A percentile compares a stretch with the other conserved stretches of the same genome.
phyloP scores from a whole-genome alignment of 1,284 basidiomycete genomes.

The Sanguinoderma infundibulare region DNA sequence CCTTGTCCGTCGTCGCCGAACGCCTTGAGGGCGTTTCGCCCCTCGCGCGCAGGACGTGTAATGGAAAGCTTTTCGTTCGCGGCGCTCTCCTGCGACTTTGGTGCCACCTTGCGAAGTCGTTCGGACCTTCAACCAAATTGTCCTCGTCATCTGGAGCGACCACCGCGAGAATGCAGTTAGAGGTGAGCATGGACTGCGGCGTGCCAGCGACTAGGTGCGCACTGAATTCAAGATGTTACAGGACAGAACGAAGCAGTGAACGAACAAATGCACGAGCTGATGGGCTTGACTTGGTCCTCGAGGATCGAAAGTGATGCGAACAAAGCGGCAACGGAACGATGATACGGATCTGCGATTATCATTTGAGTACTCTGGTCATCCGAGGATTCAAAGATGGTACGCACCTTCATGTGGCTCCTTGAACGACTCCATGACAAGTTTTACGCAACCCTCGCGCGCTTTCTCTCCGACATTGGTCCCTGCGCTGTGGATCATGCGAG shows the following conservation, averaged over 20 bases:
- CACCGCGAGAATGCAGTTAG: constrained; percentile 69
- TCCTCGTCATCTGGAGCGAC: constrained; percentile 54
- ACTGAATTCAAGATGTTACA: constrained; percentile 35
- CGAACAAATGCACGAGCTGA: constrained; percentile 64
- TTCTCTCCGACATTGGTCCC: constrained; percentile 80
- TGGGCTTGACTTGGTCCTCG: constrained; percentile 66
- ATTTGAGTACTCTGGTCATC: background rate
- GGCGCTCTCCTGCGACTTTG: constrained; percentile 76
- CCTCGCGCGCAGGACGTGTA: constrained; percentile 84
- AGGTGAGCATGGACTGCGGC: constrained; percentile 63
- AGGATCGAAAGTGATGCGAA: constrained; percentile 71
- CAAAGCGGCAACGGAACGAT: constrained; percentile 70
- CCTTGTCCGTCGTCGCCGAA: constrained; percentile 34
- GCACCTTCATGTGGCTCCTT: constrained; percentile 73
- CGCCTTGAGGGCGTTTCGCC: constrained; percentile 73
- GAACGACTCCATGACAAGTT: constrained; percentile 84
- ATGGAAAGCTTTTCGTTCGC: constrained; percentile 77
- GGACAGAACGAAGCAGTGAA: background rate
- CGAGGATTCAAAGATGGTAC: constrained; percentile 13
- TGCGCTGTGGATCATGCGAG: constrained; percentile 77
- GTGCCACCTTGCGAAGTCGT: constrained; percentile 74
- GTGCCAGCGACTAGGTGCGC: constrained; percentile 66
- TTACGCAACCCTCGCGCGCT: constrained; percentile 72
- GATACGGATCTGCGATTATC: constrained; percentile 64
- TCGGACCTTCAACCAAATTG: constrained; percentile 41